Evolutionary conservation across 1,284 basidiomycete species (phyloP), one percentile per base, ranked within the genome.

Genomic region (Cryptococcus sp.): DNA sequence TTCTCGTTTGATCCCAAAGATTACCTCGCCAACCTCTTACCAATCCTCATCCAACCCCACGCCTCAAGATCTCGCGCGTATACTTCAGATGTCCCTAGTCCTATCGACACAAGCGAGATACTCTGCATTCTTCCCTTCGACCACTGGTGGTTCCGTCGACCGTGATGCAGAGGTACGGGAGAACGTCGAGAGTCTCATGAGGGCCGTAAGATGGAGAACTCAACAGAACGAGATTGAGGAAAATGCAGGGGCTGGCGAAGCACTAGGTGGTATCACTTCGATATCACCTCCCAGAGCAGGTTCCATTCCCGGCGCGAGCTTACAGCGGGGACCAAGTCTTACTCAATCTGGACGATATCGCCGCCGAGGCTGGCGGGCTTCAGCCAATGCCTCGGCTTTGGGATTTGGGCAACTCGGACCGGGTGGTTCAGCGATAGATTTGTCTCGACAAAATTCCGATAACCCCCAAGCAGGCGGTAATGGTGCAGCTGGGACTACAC

Each of bases 41-140:
- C 31, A 41, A 31, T 23, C 44, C 11, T n/a, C 55, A 16, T 31
- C 56, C 16, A 55, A 64, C 7, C 59, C 69, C 0, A 53, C 59
- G 1, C 48, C 65, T 7, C 50, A 67, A 20, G 75, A 78, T 38
- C 69, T 78, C 11, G 67, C 67, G 5, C 65, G 73, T 4, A 62
- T 78, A 6, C 67, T 77, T 38, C 78, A 79, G 52, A 78, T 79
- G 77, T 66, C 67, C 5, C 68, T 80, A 25, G 73, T 80, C 11
- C 64, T 79, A n/a, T 70, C 73, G 3, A 79, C 78, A 3, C 78
- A 79, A 64, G 74, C 76, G 11, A 61, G 66, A 38, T 73, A 71
- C 49, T 73, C 74, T 5, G 59, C 69, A 17, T 78, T 77, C 62
- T 69, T 74, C 56, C 64, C 72, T 2, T 47, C 60, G 1, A 44